Base-by-base conservation (phyloP, 2,329 filamentous ascomycete species). In the Xylaria digitata region DNA sequence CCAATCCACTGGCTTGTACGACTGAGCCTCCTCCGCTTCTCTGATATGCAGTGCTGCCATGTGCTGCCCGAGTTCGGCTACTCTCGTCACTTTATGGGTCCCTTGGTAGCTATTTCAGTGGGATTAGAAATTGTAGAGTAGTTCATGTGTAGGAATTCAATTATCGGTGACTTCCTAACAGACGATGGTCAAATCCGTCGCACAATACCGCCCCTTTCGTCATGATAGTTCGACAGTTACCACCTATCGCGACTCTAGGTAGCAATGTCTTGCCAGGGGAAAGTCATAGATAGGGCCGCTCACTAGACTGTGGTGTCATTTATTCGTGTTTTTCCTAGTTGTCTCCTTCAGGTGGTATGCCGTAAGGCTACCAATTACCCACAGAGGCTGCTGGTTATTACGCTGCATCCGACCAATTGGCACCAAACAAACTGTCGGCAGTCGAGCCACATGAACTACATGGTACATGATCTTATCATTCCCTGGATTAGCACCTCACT, bases 311-410 rank as follows among this genome's bases (percentile, higher is more conserved):
- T 32, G 13, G 13, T 40, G 21, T 23, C 30, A 21, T 26, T 17
- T 8, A 59, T 64, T 46, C 7, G 8, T 50, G 9, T 23, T 48
- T 40, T 40, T 9, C 11, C 15, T n/a, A 8, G n/a, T 43, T 19
- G n/a, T 46, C 46, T 53, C 32, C 23, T 19, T 40, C 37, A 40
- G 32, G 32, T 43, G 13, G 42, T 30, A 45, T 21, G 9, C 1
- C n/a, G 60, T 52, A 57, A 64, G 61, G 60, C 65, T 42, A 52
- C 65, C 50, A 63, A 63, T 67, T 26, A 60, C 3, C 45, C 8
- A 19, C 6, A 6, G 23, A 40, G 30, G 26, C 19, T 23, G 42
- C 11, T 50, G 26, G 55, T 55, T 49, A 52, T 50, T 37, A 43
- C 52, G 26, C 42, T 42, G 26, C 48, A 63, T 58, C 17, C 40